Conservation (phyloP, 371 early-diverging fungal genomes). For the Syncephalastrum contaminatum region DNA sequence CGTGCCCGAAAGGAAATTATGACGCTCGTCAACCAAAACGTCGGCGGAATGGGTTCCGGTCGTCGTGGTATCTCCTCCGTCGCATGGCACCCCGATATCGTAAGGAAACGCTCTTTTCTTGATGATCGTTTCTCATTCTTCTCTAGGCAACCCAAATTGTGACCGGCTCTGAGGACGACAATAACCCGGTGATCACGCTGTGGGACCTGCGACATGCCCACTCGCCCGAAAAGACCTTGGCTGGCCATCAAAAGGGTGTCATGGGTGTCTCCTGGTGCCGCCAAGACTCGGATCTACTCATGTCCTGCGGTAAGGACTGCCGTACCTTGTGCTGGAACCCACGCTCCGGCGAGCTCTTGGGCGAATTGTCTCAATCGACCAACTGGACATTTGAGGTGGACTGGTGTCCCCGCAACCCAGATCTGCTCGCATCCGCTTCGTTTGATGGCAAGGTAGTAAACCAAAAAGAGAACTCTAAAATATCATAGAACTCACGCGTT, state of each 20-base stretch:
- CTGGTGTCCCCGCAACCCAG: constrained; percentile 93
- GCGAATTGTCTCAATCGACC: constrained; percentile 72
- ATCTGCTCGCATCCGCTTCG: constrained; percentile 79
- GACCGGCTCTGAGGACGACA: constrained; percentile 90
- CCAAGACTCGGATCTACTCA: constrained; percentile 85
- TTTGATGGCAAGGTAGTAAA: constrained; percentile 84
- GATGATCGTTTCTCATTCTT: background rate
- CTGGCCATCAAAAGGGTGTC: constrained; percentile 86
- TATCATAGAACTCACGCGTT: background rate
- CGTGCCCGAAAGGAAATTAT: constrained; percentile 86
- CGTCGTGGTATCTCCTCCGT: constrained; percentile 81
- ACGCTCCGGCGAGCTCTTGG: constrained; percentile 63
- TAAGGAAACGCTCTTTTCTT: constrained; percentile 32
- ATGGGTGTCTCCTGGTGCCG: constrained; percentile 91
- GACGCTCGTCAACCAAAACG: constrained; percentile 65
- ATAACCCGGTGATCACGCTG: constrained; percentile 77
- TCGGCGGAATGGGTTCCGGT: constrained; percentile 52
- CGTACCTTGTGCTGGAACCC: constrained; percentile 93
- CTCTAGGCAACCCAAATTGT: constrained; percentile 88
- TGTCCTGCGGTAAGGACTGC: constrained; percentile 92
- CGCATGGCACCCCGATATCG: constrained; percentile 94
- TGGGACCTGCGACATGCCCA: constrained; percentile 96
- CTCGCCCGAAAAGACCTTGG: constrained; percentile 78
- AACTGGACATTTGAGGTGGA: constrained; percentile 94
- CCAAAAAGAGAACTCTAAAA: no score